Percentiles rank a stretch among this genome's conserved stretches.
Evolutionary conservation across 768 basidiomycete species (phyloP).

Genomic region (Leccinum uliginosum): DNA sequence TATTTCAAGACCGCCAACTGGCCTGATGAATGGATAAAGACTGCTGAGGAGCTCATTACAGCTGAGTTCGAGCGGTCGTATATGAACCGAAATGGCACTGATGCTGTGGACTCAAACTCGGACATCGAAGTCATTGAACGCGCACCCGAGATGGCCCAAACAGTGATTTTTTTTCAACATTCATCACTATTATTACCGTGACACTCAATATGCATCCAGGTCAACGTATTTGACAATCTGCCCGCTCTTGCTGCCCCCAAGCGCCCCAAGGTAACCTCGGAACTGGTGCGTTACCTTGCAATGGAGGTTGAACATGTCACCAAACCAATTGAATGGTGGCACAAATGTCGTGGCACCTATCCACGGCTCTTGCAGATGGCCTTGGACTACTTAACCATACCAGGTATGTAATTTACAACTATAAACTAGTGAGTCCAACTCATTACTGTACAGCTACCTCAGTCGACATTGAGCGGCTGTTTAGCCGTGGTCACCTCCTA

Average conservation of each 20-base stretch:
- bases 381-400: slow-evolving; percentile 1
- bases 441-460: slow-evolving; percentile 29
- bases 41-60: background rate
- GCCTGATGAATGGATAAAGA: background rate
- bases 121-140: background rate
- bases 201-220: background rate
- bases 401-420: background rate
- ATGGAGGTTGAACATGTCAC: background rate
- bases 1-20: background rate
- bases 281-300: background rate
- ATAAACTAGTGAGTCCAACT: background rate
- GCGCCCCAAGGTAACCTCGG: background rate
- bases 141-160: background rate
- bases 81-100: background rate
- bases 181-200: too few species aligned
- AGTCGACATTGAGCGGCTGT: slow-evolving; percentile 28
- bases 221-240: background rate
- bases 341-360: background rate
- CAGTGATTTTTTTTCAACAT: too few species aligned
- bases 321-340: slow-evolving; percentile 1
- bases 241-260: background rate
- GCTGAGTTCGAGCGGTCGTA: background rate
- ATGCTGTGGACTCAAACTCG: background rate
- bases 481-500: slow-evolving; percentile 24
- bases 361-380: slow-evolving; percentile 1